Percentiles rank a stretch among this genome's conserved stretches.
Conservation (phyloP, 1,139 yeast genomes). For the Zygoascus sp. region DNA sequence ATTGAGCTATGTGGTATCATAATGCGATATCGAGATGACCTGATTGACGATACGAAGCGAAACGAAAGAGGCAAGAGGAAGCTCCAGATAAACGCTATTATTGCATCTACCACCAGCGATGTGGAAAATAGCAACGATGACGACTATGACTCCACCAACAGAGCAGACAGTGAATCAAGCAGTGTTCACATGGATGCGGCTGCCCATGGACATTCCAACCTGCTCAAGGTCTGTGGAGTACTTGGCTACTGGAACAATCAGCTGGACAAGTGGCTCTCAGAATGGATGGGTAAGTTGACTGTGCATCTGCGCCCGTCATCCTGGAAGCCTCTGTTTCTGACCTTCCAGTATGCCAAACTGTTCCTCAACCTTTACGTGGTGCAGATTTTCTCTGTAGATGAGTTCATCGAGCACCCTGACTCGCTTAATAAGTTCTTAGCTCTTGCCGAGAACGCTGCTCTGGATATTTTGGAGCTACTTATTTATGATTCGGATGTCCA, state of each 20-base stretch:
- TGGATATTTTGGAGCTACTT: constrained; percentile 25
- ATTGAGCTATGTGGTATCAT: constrained; percentile 27
- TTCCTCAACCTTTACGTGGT: constrained; percentile 22
- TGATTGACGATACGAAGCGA: constrained; percentile 12
- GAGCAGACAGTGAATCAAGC: not conserved
- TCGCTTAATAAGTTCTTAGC: constrained; percentile 14
- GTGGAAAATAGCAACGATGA: not conserved
- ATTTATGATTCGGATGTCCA: constrained; percentile 26
- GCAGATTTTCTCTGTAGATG: constrained; percentile 13
- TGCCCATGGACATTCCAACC: not conserved
- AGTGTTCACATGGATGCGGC: constrained; percentile 16
- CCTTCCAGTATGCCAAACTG: constrained; percentile 28
- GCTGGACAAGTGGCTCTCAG: constrained; percentile 26
- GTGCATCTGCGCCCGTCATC: constrained; percentile 24
- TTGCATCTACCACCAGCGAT: not conserved
- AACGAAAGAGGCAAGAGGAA: constrained; percentile 1
- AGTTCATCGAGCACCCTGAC: constrained; percentile 12
- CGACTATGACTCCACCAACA: not conserved
- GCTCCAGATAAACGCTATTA: not conserved
- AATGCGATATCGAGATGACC: constrained; percentile 25
- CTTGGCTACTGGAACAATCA: constrained; percentile 26
- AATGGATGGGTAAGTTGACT: constrained; percentile 27
- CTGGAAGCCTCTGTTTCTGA: constrained; percentile 26
- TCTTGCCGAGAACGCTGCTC: constrained; percentile 26
- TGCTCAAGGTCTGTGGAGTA: constrained; percentile 11